A percentile compares a stretch with the other conserved stretches of the same genome.
Conservation (phyloP, 2,329 filamentous ascomycete genomes). For the Fusarium bactridioides region DNA sequence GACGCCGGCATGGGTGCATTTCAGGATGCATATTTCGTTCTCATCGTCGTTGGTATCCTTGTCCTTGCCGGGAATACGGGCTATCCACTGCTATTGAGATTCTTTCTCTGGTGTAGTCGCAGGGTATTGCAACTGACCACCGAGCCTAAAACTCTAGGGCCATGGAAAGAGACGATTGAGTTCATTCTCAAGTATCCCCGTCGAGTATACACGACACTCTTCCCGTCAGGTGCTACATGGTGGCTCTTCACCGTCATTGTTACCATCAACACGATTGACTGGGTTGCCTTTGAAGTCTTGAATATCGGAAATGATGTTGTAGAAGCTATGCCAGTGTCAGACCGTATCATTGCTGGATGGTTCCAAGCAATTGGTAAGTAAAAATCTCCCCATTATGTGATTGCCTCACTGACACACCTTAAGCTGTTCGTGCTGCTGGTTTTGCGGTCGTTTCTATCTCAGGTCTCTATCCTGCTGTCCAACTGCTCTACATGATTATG, state of each 20-base stretch:
- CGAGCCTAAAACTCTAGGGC: conserved; percentile 45
- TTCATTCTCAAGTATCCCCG: conserved; percentile 65
- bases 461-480: conserved; percentile 63
- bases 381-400: neutral
- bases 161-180: conserved; percentile 58
- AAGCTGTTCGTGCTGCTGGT: conserved; percentile 69
- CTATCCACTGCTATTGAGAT: conserved; percentile 69
- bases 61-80: conserved; percentile 72
- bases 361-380: conserved; percentile 67
- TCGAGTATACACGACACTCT: conserved; percentile 69
- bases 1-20: conserved; percentile 73
- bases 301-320: conserved; percentile 68
- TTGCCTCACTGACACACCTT: conserved; percentile 2
- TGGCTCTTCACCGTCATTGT: conserved; percentile 70
- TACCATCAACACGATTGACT: conserved; percentile 68
- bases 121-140: conserved; percentile 52
- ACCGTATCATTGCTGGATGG: conserved; percentile 68
- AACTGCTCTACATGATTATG: conserved; percentile 68
- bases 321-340: conserved; percentile 58
- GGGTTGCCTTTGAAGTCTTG: conserved; percentile 71
- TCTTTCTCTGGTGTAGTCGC: conserved; percentile 64
- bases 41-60: conserved; percentile 62
- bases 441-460: conserved; percentile 71
- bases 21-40: conserved; percentile 59
- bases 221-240: conserved; percentile 70